Percentiles rank a stretch among this genome's conserved stretches.
These are phyloP conservation scores for Candida saitoana DNA, from an alignment of 805 yeast genomes.

Conservation along the genomic window DNA sequence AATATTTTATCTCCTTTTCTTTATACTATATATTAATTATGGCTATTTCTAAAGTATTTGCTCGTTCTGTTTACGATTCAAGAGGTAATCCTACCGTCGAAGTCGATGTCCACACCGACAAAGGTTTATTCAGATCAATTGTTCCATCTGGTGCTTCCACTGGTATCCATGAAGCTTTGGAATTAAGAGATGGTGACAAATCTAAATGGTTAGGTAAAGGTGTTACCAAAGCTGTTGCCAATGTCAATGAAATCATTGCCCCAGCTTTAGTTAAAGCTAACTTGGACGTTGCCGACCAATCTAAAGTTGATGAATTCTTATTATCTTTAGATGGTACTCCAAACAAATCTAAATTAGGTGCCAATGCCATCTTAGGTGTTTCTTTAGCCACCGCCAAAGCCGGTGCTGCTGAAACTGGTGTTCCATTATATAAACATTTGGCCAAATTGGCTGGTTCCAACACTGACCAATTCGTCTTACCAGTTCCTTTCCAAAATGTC, in stretches of 20 bases:
- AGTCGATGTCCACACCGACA: conserved; percentile 90
- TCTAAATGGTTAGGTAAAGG: conserved; percentile 99
- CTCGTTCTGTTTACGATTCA: conserved; percentile 98
- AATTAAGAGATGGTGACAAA: conserved; percentile 97
- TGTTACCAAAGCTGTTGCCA: conserved; percentile 93
- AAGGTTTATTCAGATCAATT: conserved; percentile 93
- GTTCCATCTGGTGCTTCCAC: conserved; percentile 99
- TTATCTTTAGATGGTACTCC: conserved; percentile 89
- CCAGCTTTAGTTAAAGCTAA: conserved; percentile 84
- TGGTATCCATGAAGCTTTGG: conserved; percentile 97
- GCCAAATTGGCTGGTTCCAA: conserved; percentile 72
- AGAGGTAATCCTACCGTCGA: conserved; percentile 99
- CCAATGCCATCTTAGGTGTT: conserved; percentile 97
- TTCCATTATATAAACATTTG: conserved; percentile 91
- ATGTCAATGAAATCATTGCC: conserved; percentile 91
- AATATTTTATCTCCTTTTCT: not conserved
- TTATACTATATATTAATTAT: conserved; percentile 40
- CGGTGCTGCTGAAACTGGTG: conserved; percentile 92
- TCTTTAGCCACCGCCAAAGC: conserved; percentile 97
- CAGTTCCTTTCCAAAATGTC: conserved; percentile 99
- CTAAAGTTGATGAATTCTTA: conserved; percentile 81
- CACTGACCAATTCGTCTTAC: conserved; percentile 83
- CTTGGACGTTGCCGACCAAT: conserved; percentile 84
- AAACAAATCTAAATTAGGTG: conserved; percentile 96
- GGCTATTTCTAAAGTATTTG: conserved; percentile 84